Conservation (phyloP, 176 grass and related monocot genomes). For the Panicum miliaceum region DNA sequence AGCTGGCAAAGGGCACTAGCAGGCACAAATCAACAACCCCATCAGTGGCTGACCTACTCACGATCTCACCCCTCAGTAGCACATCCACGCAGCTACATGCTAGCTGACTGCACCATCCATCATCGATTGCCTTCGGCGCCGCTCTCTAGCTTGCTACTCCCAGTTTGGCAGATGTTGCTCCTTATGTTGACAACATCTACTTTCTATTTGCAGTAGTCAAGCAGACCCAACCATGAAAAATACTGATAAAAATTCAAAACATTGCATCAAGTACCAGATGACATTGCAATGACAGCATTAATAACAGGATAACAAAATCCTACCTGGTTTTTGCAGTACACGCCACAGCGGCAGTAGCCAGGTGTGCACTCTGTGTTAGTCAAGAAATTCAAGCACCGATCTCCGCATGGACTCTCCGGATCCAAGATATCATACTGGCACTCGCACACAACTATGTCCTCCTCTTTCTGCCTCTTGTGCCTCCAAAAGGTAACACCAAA, state of each 20-base stretch:
- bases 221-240: not conserved
- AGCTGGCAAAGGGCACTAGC: not conserved
- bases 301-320: constrained; percentile 10
- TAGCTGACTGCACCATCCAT: not conserved
- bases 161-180: not conserved
- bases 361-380: constrained; percentile 96
- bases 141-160: not conserved
- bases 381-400: constrained; percentile 82
- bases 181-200: not conserved
- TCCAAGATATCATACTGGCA: constrained; percentile 78
- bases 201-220: not conserved
- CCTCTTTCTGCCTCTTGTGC: constrained; percentile 85
- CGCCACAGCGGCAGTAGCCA: constrained; percentile 85
- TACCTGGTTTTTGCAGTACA: constrained; percentile 95
- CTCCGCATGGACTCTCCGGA: constrained; percentile 79
- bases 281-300: not conserved
- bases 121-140: not conserved
- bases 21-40: not conserved
- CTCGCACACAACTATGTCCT: constrained; percentile 89
- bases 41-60: not conserved
- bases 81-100: not conserved
- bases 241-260: not conserved
- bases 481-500: constrained; percentile 54
- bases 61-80: not conserved
- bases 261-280: constrained; percentile 5